phyloP scores from a whole-genome alignment of 495 filamentous ascomycete species.

The Rhizodiscina lignyota region DNA sequence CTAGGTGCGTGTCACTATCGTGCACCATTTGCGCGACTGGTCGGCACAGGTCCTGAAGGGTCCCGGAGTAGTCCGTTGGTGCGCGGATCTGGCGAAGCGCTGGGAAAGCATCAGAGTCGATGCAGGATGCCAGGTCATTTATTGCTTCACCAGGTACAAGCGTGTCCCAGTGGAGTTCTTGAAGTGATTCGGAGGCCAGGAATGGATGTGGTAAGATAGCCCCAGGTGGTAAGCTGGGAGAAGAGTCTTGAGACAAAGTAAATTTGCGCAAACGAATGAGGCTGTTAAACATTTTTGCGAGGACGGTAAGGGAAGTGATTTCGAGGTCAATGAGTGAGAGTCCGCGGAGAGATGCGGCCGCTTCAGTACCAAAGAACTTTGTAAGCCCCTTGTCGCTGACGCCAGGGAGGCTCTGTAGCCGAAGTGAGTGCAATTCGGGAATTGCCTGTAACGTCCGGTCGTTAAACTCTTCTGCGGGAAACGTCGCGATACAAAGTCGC shows the following conservation, averaged over 20 bases:
- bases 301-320: conserved; percentile 69
- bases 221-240: conserved; percentile 31
- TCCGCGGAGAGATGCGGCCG: conserved; percentile 7
- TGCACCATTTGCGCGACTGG: conserved; percentile 7
- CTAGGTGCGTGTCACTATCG: not conserved
- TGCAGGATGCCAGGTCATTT: conserved; percentile 54
- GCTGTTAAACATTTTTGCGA: conserved; percentile 61
- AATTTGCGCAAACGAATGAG: conserved; percentile 47
- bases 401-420: conserved; percentile 60
- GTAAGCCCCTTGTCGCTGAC: conserved; percentile 63
- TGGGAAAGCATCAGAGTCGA: conserved; percentile 55
- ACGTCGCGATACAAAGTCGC: conserved; percentile 57
- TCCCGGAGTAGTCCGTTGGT: conserved; percentile 17
- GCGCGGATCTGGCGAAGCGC: conserved; percentile 47
- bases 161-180: conserved; percentile 71
- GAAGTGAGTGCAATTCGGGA: conserved; percentile 54
- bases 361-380: conserved; percentile 36
- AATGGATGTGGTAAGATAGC: conserved; percentile 50
- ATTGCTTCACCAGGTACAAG: conserved; percentile 42
- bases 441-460: conserved; percentile 52
- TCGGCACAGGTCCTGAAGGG: conserved; percentile 16
- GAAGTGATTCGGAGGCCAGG: conserved; percentile 48
- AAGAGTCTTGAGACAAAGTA: conserved; percentile 49
- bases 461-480: conserved; percentile 56
- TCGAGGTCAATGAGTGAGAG: conserved; percentile 59